Evolutionary conservation across 805 yeast genomes (phyloP).

Genomic region (Wickerhamiella brachini): DNA sequence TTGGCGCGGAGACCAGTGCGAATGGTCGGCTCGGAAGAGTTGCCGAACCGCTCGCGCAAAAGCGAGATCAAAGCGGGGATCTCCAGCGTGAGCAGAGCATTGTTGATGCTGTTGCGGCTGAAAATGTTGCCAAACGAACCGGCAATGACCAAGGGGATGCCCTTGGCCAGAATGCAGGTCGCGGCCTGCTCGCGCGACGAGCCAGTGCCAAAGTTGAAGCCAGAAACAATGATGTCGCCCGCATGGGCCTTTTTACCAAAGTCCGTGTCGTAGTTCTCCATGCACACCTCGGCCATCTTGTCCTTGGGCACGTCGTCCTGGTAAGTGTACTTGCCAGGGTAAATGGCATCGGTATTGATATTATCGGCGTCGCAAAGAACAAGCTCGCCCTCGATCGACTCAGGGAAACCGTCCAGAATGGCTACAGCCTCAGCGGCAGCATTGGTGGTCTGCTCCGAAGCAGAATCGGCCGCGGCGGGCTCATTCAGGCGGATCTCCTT

Average conservation of each 20-base stretch:
- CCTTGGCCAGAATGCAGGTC: constrained; percentile 90
- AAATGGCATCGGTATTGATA: constrained; percentile 93
- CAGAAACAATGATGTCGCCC: constrained; percentile 82
- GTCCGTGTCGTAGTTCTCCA: constrained; percentile 95
- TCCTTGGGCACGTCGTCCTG: constrained; percentile 93
- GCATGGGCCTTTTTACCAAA: constrained; percentile 69
- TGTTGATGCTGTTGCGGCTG: constrained; percentile 90
- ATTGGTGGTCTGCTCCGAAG: constrained; percentile 18
- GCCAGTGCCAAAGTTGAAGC: constrained; percentile 96
- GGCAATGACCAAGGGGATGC: constrained; percentile 81
- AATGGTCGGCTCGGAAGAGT: constrained; percentile 57
- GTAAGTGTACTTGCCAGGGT: constrained; percentile 97
- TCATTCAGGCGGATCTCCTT: constrained; percentile 24
- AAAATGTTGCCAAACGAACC: constrained; percentile 97
- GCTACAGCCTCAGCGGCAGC: constrained; percentile 33
- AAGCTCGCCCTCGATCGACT: constrained; percentile 74
- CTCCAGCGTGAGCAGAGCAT: constrained; percentile 86
- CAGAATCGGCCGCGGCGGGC: constrained; percentile 22
- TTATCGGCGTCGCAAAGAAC: constrained; percentile 90
- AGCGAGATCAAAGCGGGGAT: constrained; percentile 73
- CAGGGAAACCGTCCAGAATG: constrained; percentile 84
- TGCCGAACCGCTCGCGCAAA: constrained; percentile 55
- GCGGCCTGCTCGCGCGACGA: constrained; percentile 99
- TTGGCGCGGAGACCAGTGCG: constrained; percentile 88
- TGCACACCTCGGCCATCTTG: constrained; percentile 97